Conservation (phyloP, 2,329 filamentous ascomycete genomes). For the Cyanodermella asteris region DNA sequence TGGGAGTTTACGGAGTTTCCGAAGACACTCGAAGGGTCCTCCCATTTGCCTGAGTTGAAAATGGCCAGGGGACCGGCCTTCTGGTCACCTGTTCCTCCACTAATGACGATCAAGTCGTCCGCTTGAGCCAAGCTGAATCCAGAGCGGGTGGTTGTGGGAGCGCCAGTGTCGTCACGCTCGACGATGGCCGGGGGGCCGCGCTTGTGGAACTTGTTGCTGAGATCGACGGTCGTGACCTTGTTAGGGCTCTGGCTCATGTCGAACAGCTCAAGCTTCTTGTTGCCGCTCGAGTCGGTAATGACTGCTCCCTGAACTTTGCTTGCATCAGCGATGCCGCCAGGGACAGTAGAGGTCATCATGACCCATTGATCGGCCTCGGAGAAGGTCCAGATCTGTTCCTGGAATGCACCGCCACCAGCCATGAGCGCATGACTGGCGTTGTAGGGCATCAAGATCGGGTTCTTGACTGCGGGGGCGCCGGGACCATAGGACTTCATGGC, state of each 20-base stretch:
- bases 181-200: no score
- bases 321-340: conserved; percentile 36
- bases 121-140: conserved; percentile 52
- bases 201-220: no score
- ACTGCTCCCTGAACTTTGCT: conserved; percentile 40
- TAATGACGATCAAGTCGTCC: no score
- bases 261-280: conserved; percentile 59
- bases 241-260: conserved; percentile 57
- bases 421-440: conserved; percentile 47
- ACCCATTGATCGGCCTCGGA: conserved; percentile 41
- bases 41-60: no score
- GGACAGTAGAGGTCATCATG: conserved; percentile 42
- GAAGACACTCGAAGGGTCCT: no score
- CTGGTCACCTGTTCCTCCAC: no score
- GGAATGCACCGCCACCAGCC: conserved; percentile 47
- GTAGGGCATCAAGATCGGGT: conserved; percentile 56
- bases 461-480: conserved; percentile 37
- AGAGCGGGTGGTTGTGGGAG: conserved; percentile 41
- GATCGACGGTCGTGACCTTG: conserved; percentile 46
- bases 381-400: conserved; percentile 53
- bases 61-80: no score
- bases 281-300: conserved; percentile 50
- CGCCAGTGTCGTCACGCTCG: conserved; percentile 49
- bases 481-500: conserved; percentile 36
- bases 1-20: conserved; percentile 1